Conservation (phyloP, 1,284 basidiomycete genomes). For the Thecaphora thlaspeos region DNA sequence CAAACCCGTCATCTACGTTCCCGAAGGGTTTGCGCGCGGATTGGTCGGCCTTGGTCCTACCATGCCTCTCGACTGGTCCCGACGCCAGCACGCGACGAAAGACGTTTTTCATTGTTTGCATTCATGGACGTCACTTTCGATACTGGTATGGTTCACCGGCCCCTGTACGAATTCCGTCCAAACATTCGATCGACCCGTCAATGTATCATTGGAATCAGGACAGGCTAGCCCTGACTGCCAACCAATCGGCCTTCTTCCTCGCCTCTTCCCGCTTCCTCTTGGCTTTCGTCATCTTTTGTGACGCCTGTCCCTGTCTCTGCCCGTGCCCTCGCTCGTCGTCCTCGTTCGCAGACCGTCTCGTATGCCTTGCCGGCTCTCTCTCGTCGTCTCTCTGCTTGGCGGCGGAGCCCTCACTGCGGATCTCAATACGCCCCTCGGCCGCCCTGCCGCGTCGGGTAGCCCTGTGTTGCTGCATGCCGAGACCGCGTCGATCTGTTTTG, state of each 20-base stretch:
- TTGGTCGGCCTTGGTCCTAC: background rate
- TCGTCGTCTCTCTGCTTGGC: too few species aligned
- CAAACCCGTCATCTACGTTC: background rate
- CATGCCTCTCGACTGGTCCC: background rate
- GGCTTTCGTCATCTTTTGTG: background rate
- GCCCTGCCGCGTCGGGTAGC: too few species aligned
- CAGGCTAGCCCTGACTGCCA: conserved; percentile 1
- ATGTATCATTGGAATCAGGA: too few species aligned
- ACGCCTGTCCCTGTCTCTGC: background rate
- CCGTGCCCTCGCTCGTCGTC: background rate
- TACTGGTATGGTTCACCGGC: too few species aligned
- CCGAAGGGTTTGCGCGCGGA: background rate
- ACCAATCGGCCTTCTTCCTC: conserved; percentile 1
- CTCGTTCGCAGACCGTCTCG: background rate
- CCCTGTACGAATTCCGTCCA: too few species aligned
- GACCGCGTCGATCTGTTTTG: conserved; percentile 1
- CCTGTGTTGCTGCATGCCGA: background rate
- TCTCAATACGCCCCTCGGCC: too few species aligned
- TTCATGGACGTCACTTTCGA: background rate
- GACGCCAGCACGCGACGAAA: background rate
- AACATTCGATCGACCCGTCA: too few species aligned
- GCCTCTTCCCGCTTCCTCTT: background rate
- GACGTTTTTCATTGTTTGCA: background rate
- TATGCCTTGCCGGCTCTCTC: background rate
- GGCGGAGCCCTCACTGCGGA: too few species aligned